Conservation (phyloP, 2,329 filamentous ascomycete species). For the Raffaelea deltoideospora region DNA sequence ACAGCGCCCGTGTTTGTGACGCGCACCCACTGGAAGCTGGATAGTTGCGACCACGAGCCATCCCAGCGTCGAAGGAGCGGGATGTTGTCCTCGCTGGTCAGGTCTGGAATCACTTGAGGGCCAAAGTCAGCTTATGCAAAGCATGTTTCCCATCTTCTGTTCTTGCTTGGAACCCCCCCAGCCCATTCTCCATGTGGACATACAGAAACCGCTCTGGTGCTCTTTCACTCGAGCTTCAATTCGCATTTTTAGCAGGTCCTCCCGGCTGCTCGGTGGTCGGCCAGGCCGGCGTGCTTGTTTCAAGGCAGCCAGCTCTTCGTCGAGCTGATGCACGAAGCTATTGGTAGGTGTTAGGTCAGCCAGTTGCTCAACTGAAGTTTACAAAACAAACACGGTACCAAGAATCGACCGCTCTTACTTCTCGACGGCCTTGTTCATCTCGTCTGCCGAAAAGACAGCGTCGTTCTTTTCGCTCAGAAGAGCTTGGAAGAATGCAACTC, state of each 20-base stretch:
- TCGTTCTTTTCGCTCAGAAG: constrained; percentile 36
- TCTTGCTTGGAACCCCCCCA: no score
- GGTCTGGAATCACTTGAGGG: constrained; percentile 49
- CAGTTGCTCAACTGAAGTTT: neutral
- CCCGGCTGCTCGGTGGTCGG: constrained; percentile 59
- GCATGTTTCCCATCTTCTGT: neutral
- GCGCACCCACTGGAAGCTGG: constrained; percentile 62
- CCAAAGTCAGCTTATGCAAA: constrained; percentile 6
- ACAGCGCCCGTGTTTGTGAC: constrained; percentile 50
- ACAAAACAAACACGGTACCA: neutral
- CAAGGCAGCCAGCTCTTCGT: constrained; percentile 51
- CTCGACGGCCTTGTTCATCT: constrained; percentile 46
- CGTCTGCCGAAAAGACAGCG: constrained; percentile 34
- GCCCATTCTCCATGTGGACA: no score
- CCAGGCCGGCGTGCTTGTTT: constrained; percentile 62
- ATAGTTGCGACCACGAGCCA: constrained; percentile 68
- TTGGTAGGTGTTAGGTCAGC: constrained; percentile 7
- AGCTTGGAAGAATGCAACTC: constrained; percentile 30
- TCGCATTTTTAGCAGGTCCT: constrained; percentile 62
- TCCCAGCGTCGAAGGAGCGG: constrained; percentile 59
- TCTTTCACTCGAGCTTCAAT: constrained; percentile 62
- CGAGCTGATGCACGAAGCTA: constrained; percentile 52
- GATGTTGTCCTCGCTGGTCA: constrained; percentile 51
- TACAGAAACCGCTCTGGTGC: constrained; percentile 72
- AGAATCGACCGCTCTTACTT: constrained; percentile 30